Evolutionary conservation across 2,329 filamentous ascomycete genomes (phyloP).

Genomic region (Epichloe bromicola): DNA sequence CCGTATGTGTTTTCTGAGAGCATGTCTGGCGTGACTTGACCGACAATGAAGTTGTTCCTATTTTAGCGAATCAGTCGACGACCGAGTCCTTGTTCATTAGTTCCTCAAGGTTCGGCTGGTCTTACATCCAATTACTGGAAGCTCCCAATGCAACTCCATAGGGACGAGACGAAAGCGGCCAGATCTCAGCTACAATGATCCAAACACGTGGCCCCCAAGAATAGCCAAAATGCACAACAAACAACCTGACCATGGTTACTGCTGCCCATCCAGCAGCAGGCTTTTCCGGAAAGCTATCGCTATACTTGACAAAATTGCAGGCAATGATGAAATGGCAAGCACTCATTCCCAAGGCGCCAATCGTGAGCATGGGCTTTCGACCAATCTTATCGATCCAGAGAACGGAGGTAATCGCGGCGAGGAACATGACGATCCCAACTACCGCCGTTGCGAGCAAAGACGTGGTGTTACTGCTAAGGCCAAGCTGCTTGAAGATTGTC

Average conservation of each 20-base stretch:
- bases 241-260: slow-evolving; percentile 57
- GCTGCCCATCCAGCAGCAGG: slow-evolving; percentile 57
- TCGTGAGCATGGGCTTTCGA: slow-evolving; percentile 45
- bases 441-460: slow-evolving; percentile 58
- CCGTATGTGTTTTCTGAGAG: slow-evolving; percentile 51
- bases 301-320: slow-evolving; percentile 47
- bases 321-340: too few relatives aligned
- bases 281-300: slow-evolving; percentile 44
- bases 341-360: slow-evolving; percentile 30
- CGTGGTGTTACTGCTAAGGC: slow-evolving; percentile 35
- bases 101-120: too few relatives aligned
- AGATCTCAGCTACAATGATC: slow-evolving; percentile 65
- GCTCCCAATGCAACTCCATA: neutral
- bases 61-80: too few relatives aligned
- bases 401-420: slow-evolving; percentile 54
- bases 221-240: slow-evolving; percentile 63
- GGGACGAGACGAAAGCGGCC: neutral
- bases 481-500: slow-evolving; percentile 54
- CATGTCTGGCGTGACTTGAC: slow-evolving; percentile 25
- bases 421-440: slow-evolving; percentile 57
- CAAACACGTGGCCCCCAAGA: slow-evolving; percentile 63
- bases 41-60: too few relatives aligned
- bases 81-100: too few relatives aligned
- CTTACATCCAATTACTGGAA: too few relatives aligned
- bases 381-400: slow-evolving; percentile 53